phyloP scores from a whole-genome alignment of 2,329 filamentous ascomycete species.

The Neofusicoccum kwambonambiense region DNA sequence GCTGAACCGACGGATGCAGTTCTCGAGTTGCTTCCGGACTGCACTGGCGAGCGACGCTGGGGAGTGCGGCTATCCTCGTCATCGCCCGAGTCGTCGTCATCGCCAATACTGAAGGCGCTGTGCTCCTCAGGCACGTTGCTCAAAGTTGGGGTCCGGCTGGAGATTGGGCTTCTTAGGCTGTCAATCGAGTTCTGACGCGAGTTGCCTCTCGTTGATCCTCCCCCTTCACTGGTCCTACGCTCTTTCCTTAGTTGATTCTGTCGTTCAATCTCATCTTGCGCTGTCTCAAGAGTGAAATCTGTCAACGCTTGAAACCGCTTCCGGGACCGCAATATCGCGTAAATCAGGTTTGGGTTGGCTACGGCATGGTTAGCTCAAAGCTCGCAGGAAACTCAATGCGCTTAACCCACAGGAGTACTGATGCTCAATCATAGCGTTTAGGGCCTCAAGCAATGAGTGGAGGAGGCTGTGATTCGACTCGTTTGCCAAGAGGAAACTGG shows the following conservation, averaged over 20 bases:
- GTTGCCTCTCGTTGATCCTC: slow-evolving; percentile 36
- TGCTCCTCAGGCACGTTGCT: slow-evolving; percentile 75
- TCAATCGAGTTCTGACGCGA: slow-evolving; percentile 62
- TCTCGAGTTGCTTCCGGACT: slow-evolving; percentile 48
- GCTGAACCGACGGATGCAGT: slow-evolving; percentile 68
- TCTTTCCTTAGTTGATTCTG: slow-evolving; percentile 70
- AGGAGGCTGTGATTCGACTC: slow-evolving; percentile 85
- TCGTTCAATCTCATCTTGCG: slow-evolving; percentile 85
- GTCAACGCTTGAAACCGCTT: slow-evolving; percentile 83
- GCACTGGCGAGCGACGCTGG: slow-evolving; percentile 23
- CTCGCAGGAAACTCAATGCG: too few relatives aligned
- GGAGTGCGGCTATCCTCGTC: slow-evolving; percentile 47
- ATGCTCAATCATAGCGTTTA: slow-evolving; percentile 88
- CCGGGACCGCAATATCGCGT: slow-evolving; percentile 73
- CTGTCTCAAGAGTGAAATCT: slow-evolving; percentile 86
- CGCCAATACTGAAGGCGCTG: slow-evolving; percentile 82
- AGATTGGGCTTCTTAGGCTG: slow-evolving; percentile 63
- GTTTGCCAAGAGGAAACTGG: slow-evolving; percentile 87
- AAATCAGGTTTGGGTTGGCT: slow-evolving; percentile 81
- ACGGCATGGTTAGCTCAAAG: slow-evolving; percentile 8
- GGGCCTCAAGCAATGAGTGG: slow-evolving; percentile 77
- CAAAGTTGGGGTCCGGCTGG: slow-evolving; percentile 56
- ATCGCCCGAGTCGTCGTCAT: slow-evolving; percentile 69
- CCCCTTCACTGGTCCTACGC: slow-evolving; percentile 34
- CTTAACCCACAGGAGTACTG: slow-evolving; percentile 68